Evolutionary conservation across 1,139 yeast species (phyloP), one percentile per base, ranked within the genome.

Genomic region (Pichia sp.): DNA sequence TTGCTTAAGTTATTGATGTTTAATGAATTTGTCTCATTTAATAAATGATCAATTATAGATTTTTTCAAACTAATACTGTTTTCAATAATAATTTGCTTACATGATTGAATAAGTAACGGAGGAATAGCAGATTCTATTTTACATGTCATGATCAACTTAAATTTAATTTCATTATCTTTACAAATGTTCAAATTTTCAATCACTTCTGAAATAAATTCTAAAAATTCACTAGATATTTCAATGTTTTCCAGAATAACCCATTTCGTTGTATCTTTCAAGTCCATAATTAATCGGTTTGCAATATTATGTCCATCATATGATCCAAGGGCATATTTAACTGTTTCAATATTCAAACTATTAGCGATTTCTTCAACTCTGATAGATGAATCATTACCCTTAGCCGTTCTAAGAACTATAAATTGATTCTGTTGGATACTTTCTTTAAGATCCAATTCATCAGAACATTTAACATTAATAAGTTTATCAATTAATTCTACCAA

Each of bases 241-340:
- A 84, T 69, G 53, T 88, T 88, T 56, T 88, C 95, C 34, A 88
- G 61, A 28, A 87, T 53, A 1, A 88, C 59, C 95, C 95, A 87
- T 2, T 61, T 53, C 1, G 84, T 86, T 5, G 58, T 59, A 21
- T 59, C 61, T 1, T 70, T 55, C 0, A 76, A 75, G 10, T 54
- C 57, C 3, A 61, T 59, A n/a, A 88, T 60, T 16, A 76, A 76
- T 35, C 64, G 62, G 31, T 72, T 74, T 0, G 89, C 93, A 33
- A 66, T 62, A 9, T 64, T 70, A 6, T 69, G 60, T 14, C 87
- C 82, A 59, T 87, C 95, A 25, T 61, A 61, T 0, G 95, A 77
- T 0, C 96, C 96, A 75, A 88, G 70, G 0, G 96, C 77, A 26
- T 85, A 70, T 1, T 74, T 62, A 0, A 59, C 55, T 31, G 78